Conservation (phyloP, 768 basidiomycete species). For the Saitozyma sp. region DNA sequence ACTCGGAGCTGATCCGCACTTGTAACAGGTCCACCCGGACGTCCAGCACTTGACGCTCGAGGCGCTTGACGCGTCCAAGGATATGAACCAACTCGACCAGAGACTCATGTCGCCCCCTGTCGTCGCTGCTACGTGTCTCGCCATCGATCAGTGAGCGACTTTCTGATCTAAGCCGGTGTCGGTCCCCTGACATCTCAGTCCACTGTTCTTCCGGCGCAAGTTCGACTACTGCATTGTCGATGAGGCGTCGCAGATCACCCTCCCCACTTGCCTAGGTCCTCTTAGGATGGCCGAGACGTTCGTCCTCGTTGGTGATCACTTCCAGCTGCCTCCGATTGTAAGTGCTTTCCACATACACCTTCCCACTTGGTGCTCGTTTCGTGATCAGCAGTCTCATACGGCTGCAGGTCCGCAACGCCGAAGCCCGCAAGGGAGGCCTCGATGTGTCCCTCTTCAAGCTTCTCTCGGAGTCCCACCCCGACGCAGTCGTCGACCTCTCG, state of each 20-base stretch:
- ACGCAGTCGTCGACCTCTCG: conserved; percentile 78
- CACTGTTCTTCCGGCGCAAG: conserved; percentile 75
- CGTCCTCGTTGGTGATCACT: conserved; percentile 94
- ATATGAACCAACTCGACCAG: conserved; percentile 77
- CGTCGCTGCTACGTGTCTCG: conserved; percentile 92
- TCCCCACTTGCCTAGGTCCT: conserved; percentile 93
- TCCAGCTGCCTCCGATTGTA: conserved; percentile 92
- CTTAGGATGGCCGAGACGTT: conserved; percentile 86
- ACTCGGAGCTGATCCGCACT: not conserved
- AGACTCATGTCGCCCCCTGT: conserved; percentile 85
- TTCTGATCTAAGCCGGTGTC: not conserved
- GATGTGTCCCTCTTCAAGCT: conserved; percentile 87
- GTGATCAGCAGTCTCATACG: not conserved
- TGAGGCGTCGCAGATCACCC: conserved; percentile 94
- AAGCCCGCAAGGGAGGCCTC: conserved; percentile 79
- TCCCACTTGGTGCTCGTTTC: not conserved
- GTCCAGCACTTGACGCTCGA: conserved; percentile 70
- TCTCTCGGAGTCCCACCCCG: conserved; percentile 81
- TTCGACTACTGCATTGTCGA: conserved; percentile 99
- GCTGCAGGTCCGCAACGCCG: conserved; percentile 71
- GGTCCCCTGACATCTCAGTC: conserved; percentile 55
- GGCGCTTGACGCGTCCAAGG: conserved; percentile 60
- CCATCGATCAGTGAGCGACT: conserved; percentile 81
- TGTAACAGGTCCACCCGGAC: conserved; percentile 73
- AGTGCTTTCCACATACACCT: conserved; percentile 22